Evolutionary conservation across 1,284 basidiomycete genomes (phyloP), one percentile per base, ranked within the genome.

Genomic region (Somion occarium): DNA sequence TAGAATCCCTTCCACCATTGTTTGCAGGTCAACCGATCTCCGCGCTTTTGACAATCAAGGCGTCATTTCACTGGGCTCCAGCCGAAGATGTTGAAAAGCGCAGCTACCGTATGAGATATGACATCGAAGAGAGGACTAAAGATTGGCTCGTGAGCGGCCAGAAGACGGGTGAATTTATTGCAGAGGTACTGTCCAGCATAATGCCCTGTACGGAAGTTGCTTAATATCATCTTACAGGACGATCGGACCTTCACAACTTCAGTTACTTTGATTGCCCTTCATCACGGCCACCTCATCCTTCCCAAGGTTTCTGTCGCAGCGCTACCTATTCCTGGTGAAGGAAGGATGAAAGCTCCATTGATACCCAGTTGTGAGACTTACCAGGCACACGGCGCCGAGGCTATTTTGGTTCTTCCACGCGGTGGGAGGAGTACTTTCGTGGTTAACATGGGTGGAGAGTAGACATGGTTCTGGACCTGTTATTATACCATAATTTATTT

Each of bases 141-240:
- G 89, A 91, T 57, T 93, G 91, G 91, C 72, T 93, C 2, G 79
- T 93, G 12, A 88, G 87, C 56, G 91, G 91, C 9, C 75, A 77
- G 39, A 91, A 90, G 65, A 78, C 83, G 46, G 91, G 89, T 1
- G 85, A 89, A 58, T 91, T 91, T 58, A 56, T 74, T 23, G 88
- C 86, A 9, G 76, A 69, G 67, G 88, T 87, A 59, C 53, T 74
- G 56, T 27, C 22, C 18, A 7, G 45, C 19, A 53, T 43, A 9
- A 41, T 22, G 15, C 12, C 46, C 34, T 38, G 43, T 22, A 30
- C n/a, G n/a, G 53, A 37, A 22, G 30, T 50, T 49, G 59, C 49
- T 43, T 50, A n/a, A 44, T 52, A 26, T 34, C 13, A n/a, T 30
- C 13, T 24, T 30, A 3, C 50, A 89, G 86, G 78, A 90, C 55